Conservation (phyloP, 2,329 filamentous ascomycete genomes). For the Sporothrix schenckii region DNA sequence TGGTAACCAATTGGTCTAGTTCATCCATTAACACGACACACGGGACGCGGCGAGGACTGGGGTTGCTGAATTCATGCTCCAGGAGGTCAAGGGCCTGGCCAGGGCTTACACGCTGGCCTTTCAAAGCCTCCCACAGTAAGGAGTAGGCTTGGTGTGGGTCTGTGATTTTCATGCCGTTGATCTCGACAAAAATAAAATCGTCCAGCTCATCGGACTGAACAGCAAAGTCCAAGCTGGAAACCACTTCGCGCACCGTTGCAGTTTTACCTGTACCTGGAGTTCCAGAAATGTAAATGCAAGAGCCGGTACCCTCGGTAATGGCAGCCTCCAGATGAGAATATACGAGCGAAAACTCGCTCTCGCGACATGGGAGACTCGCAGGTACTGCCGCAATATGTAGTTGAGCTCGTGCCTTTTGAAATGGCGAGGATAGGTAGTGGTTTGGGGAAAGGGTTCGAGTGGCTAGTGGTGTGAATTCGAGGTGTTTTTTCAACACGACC, state of each 20-base stretch:
- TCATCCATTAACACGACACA: constrained; percentile 99
- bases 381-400: constrained; percentile 95
- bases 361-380: constrained; percentile 83
- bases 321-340: constrained; percentile 93
- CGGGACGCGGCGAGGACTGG: constrained; percentile 85
- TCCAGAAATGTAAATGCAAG: constrained; percentile 99
- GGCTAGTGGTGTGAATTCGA: constrained; percentile 94
- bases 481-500: constrained; percentile 78
- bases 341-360: constrained; percentile 87
- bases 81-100: constrained; percentile 88
- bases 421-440: constrained; percentile 77
- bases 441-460: constrained; percentile 79
- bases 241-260: constrained; percentile 92
- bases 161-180: constrained; percentile 99
- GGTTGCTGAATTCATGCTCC: constrained; percentile 89
- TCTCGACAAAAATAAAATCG: constrained; percentile 98
- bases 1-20: constrained; percentile 94
- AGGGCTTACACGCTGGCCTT: constrained; percentile 88
- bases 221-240: constrained; percentile 83
- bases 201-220: constrained; percentile 90
- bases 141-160: constrained; percentile 97
- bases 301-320: constrained; percentile 88
- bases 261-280: constrained; percentile 98
- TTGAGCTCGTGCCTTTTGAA: constrained; percentile 83
- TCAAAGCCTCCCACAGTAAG: constrained; percentile 92